Evolutionary conservation across 306 rosid species (phyloP).

Genomic region (Leucaena leucocephala): DNA sequence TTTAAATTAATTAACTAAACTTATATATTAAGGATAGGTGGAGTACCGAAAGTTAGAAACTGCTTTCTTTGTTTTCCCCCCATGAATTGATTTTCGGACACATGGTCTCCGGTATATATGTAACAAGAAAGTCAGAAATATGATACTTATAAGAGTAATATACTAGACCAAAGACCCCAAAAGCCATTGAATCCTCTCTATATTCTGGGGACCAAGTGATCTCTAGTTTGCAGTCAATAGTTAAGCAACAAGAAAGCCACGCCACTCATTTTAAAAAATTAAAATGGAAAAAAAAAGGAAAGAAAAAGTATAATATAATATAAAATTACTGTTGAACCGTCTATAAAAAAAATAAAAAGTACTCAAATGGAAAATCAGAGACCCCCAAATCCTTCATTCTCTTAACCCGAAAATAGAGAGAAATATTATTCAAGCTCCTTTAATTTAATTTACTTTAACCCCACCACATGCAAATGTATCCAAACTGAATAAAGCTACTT

Average conservation of each 20-base stretch:
- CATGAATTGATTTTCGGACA: not conserved
- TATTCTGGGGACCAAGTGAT: not conserved
- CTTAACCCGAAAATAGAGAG: not conserved
- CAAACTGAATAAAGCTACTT: conserved; percentile 2
- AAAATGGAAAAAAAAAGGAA: not conserved
- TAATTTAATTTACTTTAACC: not conserved
- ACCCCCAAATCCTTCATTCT: not conserved
- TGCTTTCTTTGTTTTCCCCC: not conserved
- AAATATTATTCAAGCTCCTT: not conserved
- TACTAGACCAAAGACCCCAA: not conserved
- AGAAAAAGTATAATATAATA: not conserved
- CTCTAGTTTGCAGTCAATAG: not conserved
- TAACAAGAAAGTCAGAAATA: not conserved
- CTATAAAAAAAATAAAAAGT: too few species aligned
- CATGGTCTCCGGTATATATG: not conserved
- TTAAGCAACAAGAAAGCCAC: not conserved
- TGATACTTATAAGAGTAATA: not conserved
- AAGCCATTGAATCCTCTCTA: not conserved
- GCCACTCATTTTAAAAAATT: not conserved
- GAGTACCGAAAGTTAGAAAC: too few species aligned
- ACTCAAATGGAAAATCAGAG: too few species aligned
- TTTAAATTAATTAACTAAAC: too few species aligned
- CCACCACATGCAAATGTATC: conserved; percentile 33
- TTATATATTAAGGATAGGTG: too few species aligned
- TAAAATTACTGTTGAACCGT: too few species aligned